Evolutionary conservation across 768 basidiomycete genomes (phyloP), one percentile per base, ranked within the genome.

Genomic region (Kwoniella shandongensis): DNA sequence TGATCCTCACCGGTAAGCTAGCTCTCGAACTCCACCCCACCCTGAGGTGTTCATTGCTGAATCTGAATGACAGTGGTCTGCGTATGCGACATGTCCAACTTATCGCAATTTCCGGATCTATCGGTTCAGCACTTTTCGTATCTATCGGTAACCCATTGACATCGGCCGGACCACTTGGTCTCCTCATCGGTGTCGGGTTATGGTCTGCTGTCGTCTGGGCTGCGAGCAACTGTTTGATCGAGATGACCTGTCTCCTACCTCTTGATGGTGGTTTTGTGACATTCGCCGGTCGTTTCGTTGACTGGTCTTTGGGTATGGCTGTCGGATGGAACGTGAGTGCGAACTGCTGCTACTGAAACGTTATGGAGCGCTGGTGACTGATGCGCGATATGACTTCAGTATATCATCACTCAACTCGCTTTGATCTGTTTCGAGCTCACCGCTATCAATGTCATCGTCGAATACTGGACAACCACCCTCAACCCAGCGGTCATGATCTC

Each of bases 31-130:
- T 26, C 7, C 18, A 8, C 23, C 11, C 25, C 44, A 20, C 3
- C n/a, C 3, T 22, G 13, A 49, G n/a, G 3, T 7, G 18, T 51
- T 20, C 36, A 27, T 25, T 20, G 32, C 38, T 17, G 26, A 40
- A 6, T 45, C 12, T 10, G n/a, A n/a, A n/a, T 29, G 22, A n/a
- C 41, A 63, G 61, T 27, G 67, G 67, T 42, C 57, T 69, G 5
- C 55, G 53, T 17, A 58, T 63, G 59, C 42, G 67, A 40, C 67
- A 69, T 58, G 45, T 69, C 39, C 67, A 69, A 38, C 52, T 69
- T 20, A 69, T 69, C n/a, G 62, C 65, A 18, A 66, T 69, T 32
- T 56, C 62, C 5, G 67, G 67, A 25, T 44, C 62, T 15, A 69
- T 69, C 41, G 67, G 67, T n/a, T 50, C 59, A 2, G 65, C 50